Conservation (phyloP, 768 basidiomycete species). For the Boletus vermiculosoides region DNA sequence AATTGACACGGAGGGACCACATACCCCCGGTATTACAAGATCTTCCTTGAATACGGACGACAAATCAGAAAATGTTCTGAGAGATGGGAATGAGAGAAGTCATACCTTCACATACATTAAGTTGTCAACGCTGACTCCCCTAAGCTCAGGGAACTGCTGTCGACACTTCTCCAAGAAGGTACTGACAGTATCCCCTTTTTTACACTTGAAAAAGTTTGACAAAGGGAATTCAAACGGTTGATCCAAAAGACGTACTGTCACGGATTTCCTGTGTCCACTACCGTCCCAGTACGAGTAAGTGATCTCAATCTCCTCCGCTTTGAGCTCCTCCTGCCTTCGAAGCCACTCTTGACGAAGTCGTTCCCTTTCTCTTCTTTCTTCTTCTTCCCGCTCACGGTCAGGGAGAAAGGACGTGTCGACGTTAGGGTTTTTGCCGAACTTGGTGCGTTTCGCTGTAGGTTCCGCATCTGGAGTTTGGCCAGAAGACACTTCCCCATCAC, state of each 20-base stretch:
- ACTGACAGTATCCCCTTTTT: conserved; percentile 91
- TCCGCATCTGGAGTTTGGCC: conserved; percentile 39
- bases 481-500: conserved; percentile 39
- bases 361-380: conserved; percentile 86
- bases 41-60: conserved; percentile 68
- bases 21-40: conserved; percentile 92
- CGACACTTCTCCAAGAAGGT: conserved; percentile 91
- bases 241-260: conserved; percentile 56
- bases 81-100: not conserved
- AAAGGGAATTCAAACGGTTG: not conserved
- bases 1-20: conserved; percentile 24
- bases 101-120: conserved; percentile 96
- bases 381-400: conserved; percentile 95
- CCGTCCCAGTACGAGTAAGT: conserved; percentile 99
- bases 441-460: conserved; percentile 64
- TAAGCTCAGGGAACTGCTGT: conserved; percentile 87
- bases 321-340: conserved; percentile 62
- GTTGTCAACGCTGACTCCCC: conserved; percentile 90
- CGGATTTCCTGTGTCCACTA: conserved; percentile 91
- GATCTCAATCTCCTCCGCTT: conserved; percentile 79
- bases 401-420: conserved; percentile 99
- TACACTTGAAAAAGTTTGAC: conserved; percentile 58
- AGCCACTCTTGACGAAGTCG: conserved; percentile 90
- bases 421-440: conserved; percentile 90
- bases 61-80: conserved; percentile 3